A percentile compares a stretch with the other conserved stretches of the same genome.
Evolutionary conservation across 1,284 basidiomycete genomes (phyloP).

Genomic region (Stygiomarasmius scandens): DNA sequence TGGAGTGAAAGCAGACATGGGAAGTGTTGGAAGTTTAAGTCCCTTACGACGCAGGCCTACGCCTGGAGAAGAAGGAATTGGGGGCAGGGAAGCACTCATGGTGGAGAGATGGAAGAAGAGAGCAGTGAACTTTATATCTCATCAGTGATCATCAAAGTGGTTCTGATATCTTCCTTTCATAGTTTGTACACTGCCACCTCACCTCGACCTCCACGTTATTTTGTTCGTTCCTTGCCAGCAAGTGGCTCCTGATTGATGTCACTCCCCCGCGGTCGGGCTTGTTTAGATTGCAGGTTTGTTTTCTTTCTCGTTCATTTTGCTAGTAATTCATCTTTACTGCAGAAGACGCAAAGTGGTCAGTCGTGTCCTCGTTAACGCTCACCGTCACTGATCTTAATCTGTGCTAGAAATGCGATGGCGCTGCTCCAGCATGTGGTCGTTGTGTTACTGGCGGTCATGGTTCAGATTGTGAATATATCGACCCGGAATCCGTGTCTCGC

Average conservation of each 20-base stretch:
- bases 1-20: conserved; percentile 70
- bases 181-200: not conserved
- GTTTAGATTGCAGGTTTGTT: conserved; percentile 11
- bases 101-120: conserved; percentile 6
- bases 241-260: not conserved
- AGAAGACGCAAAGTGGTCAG: conserved; percentile 43
- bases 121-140: not conserved
- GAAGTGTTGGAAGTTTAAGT: conserved; percentile 67
- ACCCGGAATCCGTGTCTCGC: conserved; percentile 32
- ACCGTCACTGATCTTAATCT: not conserved
- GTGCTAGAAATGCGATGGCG: conserved; percentile 43
- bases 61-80: conserved; percentile 40
- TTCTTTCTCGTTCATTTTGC: not conserved
- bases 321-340: not conserved
- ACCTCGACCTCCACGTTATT: not conserved
- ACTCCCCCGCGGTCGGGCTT: conserved; percentile 7
- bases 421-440: conserved; percentile 38
- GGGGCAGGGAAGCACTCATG: conserved; percentile 33
- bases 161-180: too few species aligned
- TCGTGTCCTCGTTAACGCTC: not conserved
- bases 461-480: conserved; percentile 47
- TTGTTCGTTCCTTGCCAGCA: not conserved
- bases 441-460: conserved; percentile 35
- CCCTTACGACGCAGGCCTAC: conserved; percentile 58
- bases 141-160: not conserved